These are phyloP conservation scores for Poa annua DNA, from an alignment of 176 grass and related monocot genomes.

Conservation along the genomic window DNA sequence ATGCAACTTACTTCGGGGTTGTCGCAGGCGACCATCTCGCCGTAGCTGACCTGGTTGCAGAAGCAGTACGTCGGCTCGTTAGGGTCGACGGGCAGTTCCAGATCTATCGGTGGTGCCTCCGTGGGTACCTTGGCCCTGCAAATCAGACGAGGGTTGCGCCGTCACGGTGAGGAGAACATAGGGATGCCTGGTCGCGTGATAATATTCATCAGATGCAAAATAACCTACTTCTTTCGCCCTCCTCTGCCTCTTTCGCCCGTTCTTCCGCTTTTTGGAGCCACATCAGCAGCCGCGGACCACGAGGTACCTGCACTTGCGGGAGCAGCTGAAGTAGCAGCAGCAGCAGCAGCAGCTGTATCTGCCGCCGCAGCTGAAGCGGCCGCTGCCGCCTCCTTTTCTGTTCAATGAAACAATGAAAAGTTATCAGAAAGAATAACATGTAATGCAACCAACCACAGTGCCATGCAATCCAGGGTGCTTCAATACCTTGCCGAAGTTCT, in stretches of 20 bases:
- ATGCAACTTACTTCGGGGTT: slow-evolving; percentile 63
- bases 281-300: slow-evolving; percentile 29
- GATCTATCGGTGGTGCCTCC: slow-evolving; percentile 65
- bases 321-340: slow-evolving; percentile 39
- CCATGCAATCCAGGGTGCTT: neutral
- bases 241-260: slow-evolving; percentile 82
- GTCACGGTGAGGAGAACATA: slow-evolving; percentile 22
- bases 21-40: slow-evolving; percentile 96
- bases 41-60: slow-evolving; percentile 96
- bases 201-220: slow-evolving; percentile 5
- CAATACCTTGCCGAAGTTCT: slow-evolving; percentile 73
- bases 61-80: slow-evolving; percentile 95
- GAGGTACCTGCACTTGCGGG: slow-evolving; percentile 47
- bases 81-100: slow-evolving; percentile 93
- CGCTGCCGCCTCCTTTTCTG: slow-evolving; percentile 58
- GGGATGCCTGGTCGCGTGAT: neutral
- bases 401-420: slow-evolving; percentile 34
- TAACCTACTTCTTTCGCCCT: slow-evolving; percentile 89
- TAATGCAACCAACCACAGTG: neutral
- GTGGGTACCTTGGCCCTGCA: slow-evolving; percentile 63
- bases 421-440: slow-evolving; percentile 23
- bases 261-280: slow-evolving; percentile 61
- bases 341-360: slow-evolving; percentile 30
- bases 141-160: slow-evolving; percentile 27
- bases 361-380: slow-evolving; percentile 26